phyloP scores from a whole-genome alignment of 2,329 filamentous ascomycete genomes.

The Xylaria arbuscula region DNA sequence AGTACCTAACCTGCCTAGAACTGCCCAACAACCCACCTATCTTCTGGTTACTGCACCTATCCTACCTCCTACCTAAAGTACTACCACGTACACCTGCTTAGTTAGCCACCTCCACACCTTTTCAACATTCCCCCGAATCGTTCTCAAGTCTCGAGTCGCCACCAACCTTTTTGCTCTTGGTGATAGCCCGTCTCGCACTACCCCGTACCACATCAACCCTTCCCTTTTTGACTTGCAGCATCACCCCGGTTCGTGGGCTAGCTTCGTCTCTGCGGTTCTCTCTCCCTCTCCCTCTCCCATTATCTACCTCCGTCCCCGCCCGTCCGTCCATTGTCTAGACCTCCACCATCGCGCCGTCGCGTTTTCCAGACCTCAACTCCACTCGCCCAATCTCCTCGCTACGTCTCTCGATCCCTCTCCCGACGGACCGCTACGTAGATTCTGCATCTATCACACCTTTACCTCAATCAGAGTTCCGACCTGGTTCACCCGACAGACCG shows the following conservation, averaged over 20 bases:
- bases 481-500: neutral
- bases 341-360: constrained; percentile 23
- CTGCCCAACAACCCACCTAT: too few species aligned
- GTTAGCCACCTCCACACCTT: neutral
- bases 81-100: too few species aligned
- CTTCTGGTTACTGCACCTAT: too few species aligned
- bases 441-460: constrained; percentile 15
- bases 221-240: constrained; percentile 4
- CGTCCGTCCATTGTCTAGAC: neutral
- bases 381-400: constrained; percentile 27
- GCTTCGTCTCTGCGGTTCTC: constrained; percentile 16
- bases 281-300: constrained; percentile 15
- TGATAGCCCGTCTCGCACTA: constrained; percentile 2
- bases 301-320: neutral
- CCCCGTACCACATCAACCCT: neutral
- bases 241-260: neutral
- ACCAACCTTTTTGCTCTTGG: constrained; percentile 25
- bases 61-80: too few species aligned
- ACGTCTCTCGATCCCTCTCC: constrained; percentile 7
- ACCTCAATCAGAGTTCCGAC: constrained; percentile 10
- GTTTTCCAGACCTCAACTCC: constrained; percentile 24
- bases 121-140: neutral
- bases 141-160: constrained; percentile 33
- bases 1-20: too few species aligned
- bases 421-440: constrained; percentile 12